A percentile compares a stretch with the other conserved stretches of the same genome.
phyloP scores from a whole-genome alignment of 352 stramenopile species.

The Pilasporangium apinafurcum region DNA sequence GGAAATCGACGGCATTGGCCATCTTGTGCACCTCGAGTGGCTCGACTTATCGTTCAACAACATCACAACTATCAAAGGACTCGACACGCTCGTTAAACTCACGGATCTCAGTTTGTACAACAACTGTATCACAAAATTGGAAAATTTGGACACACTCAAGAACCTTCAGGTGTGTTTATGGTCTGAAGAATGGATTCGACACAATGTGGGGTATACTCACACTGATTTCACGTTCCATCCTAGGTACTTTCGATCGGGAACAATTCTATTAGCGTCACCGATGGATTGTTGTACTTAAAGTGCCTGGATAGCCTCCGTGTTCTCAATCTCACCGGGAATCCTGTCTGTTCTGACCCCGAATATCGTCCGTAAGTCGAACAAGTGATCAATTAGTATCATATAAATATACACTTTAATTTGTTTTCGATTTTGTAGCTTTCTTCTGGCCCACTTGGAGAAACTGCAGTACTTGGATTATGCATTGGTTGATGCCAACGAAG shows the following conservation, averaged over 20 bases:
- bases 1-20: constrained; percentile 82
- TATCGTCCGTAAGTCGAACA: constrained; percentile 68
- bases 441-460: constrained; percentile 90
- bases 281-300: constrained; percentile 72
- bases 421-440: constrained; percentile 31
- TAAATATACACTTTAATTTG: neutral
- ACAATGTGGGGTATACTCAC: too few species aligned
- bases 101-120: constrained; percentile 92
- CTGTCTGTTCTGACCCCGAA: constrained; percentile 87
- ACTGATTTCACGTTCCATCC: neutral
- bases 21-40: constrained; percentile 88
- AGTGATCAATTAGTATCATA: neutral
- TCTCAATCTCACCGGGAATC: constrained; percentile 91
- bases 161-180: constrained; percentile 56
- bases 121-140: constrained; percentile 90
- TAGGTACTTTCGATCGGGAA: constrained; percentile 90
- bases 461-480: constrained; percentile 93
- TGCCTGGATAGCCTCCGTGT: constrained; percentile 85
- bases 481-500: constrained; percentile 77
- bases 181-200: too few species aligned
- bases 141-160: constrained; percentile 87
- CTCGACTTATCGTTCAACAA: constrained; percentile 95
- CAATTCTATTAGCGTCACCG: constrained; percentile 80
- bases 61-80: constrained; percentile 86
- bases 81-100: constrained; percentile 88